Percentiles rank a stretch among this genome's conserved stretches.
Conservation (phyloP, 2,329 filamentous ascomycete genomes). For the Plectosphaerella cucumerina region DNA sequence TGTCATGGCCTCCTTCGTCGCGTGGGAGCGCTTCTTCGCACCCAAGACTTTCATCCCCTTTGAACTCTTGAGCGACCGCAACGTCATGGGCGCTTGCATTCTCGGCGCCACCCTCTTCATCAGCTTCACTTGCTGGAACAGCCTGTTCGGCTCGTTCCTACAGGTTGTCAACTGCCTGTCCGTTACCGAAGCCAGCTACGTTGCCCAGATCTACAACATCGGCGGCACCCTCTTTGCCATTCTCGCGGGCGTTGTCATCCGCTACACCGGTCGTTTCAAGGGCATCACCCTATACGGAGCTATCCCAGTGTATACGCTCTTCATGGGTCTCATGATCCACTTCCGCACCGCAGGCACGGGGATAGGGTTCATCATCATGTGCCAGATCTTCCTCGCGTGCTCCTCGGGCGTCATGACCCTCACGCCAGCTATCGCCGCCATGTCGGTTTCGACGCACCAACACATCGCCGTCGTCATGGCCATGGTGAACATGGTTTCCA, state of each 20-base stretch:
- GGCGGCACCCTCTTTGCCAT: constrained; percentile 33
- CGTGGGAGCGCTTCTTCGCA: constrained; percentile 49
- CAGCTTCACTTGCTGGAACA: constrained; percentile 27
- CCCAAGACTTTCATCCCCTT: constrained; percentile 48
- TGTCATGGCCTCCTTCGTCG: constrained; percentile 40
- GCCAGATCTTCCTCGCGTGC: constrained; percentile 33
- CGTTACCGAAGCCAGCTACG: constrained; percentile 22
- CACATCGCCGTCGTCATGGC: constrained; percentile 28
- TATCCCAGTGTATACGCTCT: constrained; percentile 26
- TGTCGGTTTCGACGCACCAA: constrained; percentile 25
- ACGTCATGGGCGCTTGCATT: constrained; percentile 18
- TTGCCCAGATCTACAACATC: constrained; percentile 28
- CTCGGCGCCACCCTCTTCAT: constrained; percentile 20
- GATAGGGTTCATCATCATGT: constrained; percentile 32
- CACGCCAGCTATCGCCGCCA: constrained; percentile 33
- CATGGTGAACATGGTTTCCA: constrained; percentile 22
- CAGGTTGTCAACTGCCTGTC: constrained; percentile 28
- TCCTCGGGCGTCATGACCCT: constrained; percentile 23
- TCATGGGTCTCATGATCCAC: constrained; percentile 26
- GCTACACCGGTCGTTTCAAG: constrained; percentile 26
- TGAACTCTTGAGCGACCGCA: constrained; percentile 36
- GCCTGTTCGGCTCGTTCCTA: constrained; percentile 37
- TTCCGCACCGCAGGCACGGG: constrained; percentile 23
- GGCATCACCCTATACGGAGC: constrained; percentile 25
- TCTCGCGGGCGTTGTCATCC: constrained; percentile 31